Percentiles rank a stretch among this genome's conserved stretches.
These are phyloP conservation scores for Yamadazyma epiphylla DNA, from an alignment of 1,139 yeast species.

Conservation along the genomic window DNA sequence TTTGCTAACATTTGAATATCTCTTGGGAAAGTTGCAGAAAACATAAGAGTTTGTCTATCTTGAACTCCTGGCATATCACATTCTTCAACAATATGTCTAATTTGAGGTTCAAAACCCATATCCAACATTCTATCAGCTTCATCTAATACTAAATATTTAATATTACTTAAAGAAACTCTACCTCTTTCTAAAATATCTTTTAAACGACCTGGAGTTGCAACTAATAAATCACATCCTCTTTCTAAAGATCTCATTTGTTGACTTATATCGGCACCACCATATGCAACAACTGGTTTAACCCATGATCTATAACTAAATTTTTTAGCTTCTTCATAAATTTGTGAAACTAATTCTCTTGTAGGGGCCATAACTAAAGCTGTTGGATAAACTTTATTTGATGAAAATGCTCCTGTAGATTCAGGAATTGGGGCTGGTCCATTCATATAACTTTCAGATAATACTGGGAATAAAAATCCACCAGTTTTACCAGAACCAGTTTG, in stretches of 20 bases:
- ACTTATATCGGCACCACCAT: slow-evolving; percentile 97
- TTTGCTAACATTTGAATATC: slow-evolving; percentile 96
- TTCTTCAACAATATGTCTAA: slow-evolving; percentile 95
- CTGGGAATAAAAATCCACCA: slow-evolving; percentile 99
- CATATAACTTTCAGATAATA: slow-evolving; percentile 83
- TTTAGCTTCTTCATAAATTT: slow-evolving; percentile 92
- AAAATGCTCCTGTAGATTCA: slow-evolving; percentile 52
- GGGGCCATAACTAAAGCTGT: slow-evolving; percentile 96
- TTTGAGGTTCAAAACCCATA: slow-evolving; percentile 99
- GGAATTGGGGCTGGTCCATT: slow-evolving; percentile 80
- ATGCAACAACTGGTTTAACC: slow-evolving; percentile 95
- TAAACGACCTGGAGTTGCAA: slow-evolving; percentile 99
- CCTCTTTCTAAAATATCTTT: slow-evolving; percentile 96
- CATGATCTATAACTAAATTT: slow-evolving; percentile 97
- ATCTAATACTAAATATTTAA: slow-evolving; percentile 91
- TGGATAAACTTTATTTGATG: slow-evolving; percentile 81
- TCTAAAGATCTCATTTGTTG: slow-evolving; percentile 84
- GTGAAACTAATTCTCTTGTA: slow-evolving; percentile 97
- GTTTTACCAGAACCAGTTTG: slow-evolving; percentile 99
- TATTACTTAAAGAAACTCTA: slow-evolving; percentile 80
- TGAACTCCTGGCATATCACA: slow-evolving; percentile 94
- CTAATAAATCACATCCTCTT: slow-evolving; percentile 92
- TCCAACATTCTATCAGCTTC: slow-evolving; percentile 99
- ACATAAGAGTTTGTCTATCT: slow-evolving; percentile 95
- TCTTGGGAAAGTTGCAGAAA: slow-evolving; percentile 97